A percentile compares a stretch with the other conserved stretches of the same genome.
Evolutionary conservation across 164 flowering plant genomes (phyloP).

Genomic region (Protea cynaroides): DNA sequence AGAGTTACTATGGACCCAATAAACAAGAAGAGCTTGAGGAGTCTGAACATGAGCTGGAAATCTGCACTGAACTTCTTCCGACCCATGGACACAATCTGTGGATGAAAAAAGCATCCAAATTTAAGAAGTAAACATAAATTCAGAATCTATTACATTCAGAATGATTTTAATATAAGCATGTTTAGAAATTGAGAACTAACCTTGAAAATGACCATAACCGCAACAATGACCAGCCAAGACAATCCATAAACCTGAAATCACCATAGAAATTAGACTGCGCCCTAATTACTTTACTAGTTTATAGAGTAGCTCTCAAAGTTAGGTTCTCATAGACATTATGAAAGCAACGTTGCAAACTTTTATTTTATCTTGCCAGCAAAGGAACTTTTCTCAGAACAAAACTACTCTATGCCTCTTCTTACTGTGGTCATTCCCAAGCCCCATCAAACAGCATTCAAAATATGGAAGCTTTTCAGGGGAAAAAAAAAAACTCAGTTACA

Average conservation of each 20-base stretch:
- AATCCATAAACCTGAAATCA: conserved; percentile 72
- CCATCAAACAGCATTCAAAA: no score
- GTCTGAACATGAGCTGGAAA: conserved; percentile 93
- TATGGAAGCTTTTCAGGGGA: no score
- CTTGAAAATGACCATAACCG: conserved; percentile 79
- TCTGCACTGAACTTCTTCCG: conserved; percentile 94
- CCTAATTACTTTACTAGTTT: background rate
- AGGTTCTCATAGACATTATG: no score
- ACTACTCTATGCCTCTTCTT: background rate
- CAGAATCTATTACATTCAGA: background rate
- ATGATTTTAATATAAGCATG: background rate
- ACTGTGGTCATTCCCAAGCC: background rate
- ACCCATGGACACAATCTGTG: conserved; percentile 93
- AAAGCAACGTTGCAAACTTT: no score
- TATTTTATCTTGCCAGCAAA: background rate
- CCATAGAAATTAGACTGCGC: background rate
- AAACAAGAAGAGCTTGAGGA: conserved; percentile 73
- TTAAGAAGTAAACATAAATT: background rate
- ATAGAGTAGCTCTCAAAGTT: background rate
- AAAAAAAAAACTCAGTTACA: no score
- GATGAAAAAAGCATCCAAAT: background rate
- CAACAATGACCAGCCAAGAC: conserved; percentile 94
- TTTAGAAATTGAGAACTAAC: conserved; percentile 28
- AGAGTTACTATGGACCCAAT: conserved; percentile 52
- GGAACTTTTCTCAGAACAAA: background rate